These are phyloP conservation scores for Daldinia grandis DNA, from an alignment of 495 filamentous ascomycete species.

Conservation along the genomic window DNA sequence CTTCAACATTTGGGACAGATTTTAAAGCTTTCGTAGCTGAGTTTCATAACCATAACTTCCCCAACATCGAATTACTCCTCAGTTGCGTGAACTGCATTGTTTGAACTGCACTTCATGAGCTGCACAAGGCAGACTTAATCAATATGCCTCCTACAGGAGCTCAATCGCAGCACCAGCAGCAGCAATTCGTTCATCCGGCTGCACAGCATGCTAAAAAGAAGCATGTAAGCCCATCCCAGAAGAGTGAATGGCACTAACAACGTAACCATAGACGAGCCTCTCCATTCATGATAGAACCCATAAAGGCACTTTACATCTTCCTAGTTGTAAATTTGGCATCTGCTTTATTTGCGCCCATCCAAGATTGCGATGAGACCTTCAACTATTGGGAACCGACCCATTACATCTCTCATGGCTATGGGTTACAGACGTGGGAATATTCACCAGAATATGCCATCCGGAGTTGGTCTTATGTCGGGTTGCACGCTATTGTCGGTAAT, in stretches of 20 bases:
- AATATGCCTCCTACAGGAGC: constrained; percentile 48
- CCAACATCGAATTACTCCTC: background rate
- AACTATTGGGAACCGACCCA: constrained; percentile 99
- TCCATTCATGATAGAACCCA: constrained; percentile 72
- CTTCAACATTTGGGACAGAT: constrained; percentile 34
- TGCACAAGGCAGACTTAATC: background rate
- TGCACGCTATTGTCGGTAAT: constrained; percentile 79
- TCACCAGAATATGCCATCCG: constrained; percentile 94
- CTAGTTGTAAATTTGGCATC: constrained; percentile 75
- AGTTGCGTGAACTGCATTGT: background rate
- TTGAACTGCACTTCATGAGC: background rate
- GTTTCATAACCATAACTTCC: background rate
- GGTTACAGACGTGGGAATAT: constrained; percentile 98
- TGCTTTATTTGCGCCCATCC: constrained; percentile 88
- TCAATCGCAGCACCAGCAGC: constrained; percentile 33
- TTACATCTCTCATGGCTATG: constrained; percentile 91
- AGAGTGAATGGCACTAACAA: constrained; percentile 16
- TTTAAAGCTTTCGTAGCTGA: background rate
- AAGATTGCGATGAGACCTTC: constrained; percentile 98
- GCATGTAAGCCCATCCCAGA: constrained; percentile 39
- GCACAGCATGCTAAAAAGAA: constrained; percentile 58
- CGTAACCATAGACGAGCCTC: constrained; percentile 53
- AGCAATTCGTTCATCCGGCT: constrained; percentile 52
- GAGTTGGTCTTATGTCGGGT: constrained; percentile 91
- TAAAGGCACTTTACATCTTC: constrained; percentile 80